Conservation (phyloP, 768 basidiomycete species). For the Suillus americanus region DNA sequence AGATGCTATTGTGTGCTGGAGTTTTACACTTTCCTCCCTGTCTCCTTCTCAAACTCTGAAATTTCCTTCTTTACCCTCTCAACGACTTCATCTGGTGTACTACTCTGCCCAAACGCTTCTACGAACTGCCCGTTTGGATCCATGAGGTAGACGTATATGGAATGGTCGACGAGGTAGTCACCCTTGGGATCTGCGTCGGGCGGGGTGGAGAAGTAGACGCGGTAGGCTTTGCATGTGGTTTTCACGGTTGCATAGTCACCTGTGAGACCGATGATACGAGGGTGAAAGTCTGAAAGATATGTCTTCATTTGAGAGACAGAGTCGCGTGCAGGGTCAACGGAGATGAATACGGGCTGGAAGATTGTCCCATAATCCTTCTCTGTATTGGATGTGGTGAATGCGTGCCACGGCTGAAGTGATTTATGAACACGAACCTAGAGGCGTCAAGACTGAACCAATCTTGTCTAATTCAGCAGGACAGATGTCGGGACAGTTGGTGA, state of each 20-base stretch:
- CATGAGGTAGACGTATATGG: slow-evolving; percentile 98
- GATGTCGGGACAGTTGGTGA: slow-evolving; percentile 99
- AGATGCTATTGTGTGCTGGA: slow-evolving; percentile 1
- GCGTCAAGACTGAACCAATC: slow-evolving; percentile 73
- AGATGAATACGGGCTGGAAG: slow-evolving; percentile 91
- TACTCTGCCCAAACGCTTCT: slow-evolving; percentile 92
- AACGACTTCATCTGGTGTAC: slow-evolving; percentile 65
- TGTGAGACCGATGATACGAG: slow-evolving; percentile 82
- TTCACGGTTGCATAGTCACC: slow-evolving; percentile 87
- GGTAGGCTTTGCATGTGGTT: slow-evolving; percentile 88
- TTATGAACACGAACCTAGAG: slow-evolving; percentile 49
- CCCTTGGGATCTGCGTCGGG: slow-evolving; percentile 83
- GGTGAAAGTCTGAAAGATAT: slow-evolving; percentile 87
- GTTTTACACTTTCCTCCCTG: slow-evolving; percentile 30
- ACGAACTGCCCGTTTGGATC: slow-evolving; percentile 93
- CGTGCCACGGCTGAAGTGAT: neutral
- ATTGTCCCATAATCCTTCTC: slow-evolving; percentile 68
- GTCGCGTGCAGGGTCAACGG: slow-evolving; percentile 96
- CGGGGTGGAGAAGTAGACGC: slow-evolving; percentile 98
- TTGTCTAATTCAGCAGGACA: slow-evolving; percentile 99
- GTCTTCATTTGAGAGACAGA: slow-evolving; percentile 54
- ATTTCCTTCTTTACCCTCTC: slow-evolving; percentile 58
- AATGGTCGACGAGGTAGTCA: slow-evolving; percentile 97
- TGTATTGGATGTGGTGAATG: slow-evolving; percentile 30
- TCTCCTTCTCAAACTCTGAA: slow-evolving; percentile 38